Conservation (phyloP, 306 rosid genomes). For the Trifolium pratense region DNA sequence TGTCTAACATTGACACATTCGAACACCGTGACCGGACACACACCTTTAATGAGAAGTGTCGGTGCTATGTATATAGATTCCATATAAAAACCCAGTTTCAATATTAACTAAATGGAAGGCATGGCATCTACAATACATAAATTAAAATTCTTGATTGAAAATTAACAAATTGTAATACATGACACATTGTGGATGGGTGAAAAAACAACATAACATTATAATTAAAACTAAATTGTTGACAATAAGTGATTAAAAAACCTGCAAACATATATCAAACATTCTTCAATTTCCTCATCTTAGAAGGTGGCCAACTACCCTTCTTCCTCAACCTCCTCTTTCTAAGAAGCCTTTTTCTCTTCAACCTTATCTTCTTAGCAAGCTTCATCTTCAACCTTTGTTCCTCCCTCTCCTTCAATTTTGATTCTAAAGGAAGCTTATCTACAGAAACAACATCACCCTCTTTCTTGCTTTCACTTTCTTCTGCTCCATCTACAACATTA, state of each 20-base stretch:
- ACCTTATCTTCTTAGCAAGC: constrained; percentile 84
- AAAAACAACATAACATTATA: constrained; percentile 5
- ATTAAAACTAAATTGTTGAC: not conserved
- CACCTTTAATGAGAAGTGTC: not conserved
- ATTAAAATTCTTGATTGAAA: constrained; percentile 23
- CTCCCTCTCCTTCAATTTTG: constrained; percentile 74
- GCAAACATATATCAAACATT: constrained; percentile 63
- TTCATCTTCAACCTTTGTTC: constrained; percentile 81
- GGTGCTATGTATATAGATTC: not conserved
- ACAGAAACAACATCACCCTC: constrained; percentile 51
- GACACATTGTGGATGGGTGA: not conserved
- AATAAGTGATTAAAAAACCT: constrained; percentile 48
- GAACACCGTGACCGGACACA: not conserved
- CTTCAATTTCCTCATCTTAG: constrained; percentile 89
- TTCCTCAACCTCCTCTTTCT: constrained; percentile 77
- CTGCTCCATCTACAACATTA: constrained; percentile 35
- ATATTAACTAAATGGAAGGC: constrained; percentile 11
- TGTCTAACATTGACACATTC: not conserved
- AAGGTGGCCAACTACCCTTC: constrained; percentile 98
- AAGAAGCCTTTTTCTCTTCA: constrained; percentile 79
- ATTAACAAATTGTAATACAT: constrained; percentile 36
- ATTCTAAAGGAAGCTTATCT: constrained; percentile 83
- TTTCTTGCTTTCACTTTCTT: constrained; percentile 45
- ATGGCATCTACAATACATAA: not conserved
- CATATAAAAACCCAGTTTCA: constrained; percentile 29